Conservation (phyloP, 768 basidiomycete species). For the Favolaschia claudopus region DNA sequence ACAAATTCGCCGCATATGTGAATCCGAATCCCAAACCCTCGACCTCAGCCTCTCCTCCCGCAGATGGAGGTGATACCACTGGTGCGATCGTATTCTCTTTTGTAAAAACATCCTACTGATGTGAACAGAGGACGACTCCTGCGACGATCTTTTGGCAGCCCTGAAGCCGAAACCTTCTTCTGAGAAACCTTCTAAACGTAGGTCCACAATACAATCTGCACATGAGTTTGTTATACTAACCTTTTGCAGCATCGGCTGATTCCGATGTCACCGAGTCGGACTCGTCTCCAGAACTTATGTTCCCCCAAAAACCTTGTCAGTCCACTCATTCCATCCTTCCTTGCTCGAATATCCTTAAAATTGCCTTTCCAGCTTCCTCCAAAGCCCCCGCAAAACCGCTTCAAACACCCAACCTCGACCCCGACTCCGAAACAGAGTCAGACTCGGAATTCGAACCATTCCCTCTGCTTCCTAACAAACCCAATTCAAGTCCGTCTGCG, state of each 20-base stretch:
- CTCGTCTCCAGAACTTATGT: not conserved
- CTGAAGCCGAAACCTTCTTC: not conserved
- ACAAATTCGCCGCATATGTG: constrained; percentile 2
- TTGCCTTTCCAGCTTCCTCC: not conserved
- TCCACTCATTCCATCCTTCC: not conserved
- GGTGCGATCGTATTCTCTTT: not conserved
- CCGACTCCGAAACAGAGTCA: constrained; percentile 56
- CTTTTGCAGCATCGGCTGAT: not conserved
- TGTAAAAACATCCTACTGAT: not conserved
- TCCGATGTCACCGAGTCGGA: not conserved
- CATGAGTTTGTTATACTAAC: too few relatives aligned
- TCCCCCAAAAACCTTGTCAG: not conserved
- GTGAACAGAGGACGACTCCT: constrained; percentile 11
- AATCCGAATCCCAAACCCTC: not conserved
- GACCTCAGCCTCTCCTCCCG: not conserved
- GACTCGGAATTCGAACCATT: constrained; percentile 32
- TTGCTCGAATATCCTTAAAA: not conserved
- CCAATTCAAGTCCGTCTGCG: not conserved
- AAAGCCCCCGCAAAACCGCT: not conserved
- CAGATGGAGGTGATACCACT: not conserved
- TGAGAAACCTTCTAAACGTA: not conserved
- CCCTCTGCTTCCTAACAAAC: not conserved
- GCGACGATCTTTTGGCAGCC: not conserved
- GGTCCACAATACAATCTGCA: too few relatives aligned
- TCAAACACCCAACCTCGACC: constrained; percentile 9